Evolutionary conservation across 139 green algal genomes (phyloP).

Genomic region (Tetratostichococcus sp.): DNA sequence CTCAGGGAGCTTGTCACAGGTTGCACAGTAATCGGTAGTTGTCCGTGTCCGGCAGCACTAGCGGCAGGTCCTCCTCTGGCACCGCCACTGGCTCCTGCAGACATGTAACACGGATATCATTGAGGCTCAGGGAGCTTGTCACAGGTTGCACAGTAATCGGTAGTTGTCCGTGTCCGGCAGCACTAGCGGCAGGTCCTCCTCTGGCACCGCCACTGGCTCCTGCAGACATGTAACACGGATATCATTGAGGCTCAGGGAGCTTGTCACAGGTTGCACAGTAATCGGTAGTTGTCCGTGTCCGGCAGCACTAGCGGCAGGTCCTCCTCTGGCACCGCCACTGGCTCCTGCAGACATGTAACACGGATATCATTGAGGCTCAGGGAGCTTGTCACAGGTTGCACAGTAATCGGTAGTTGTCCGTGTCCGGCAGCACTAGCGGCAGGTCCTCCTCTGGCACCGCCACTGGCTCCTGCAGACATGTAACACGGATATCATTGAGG

Average conservation of each 20-base stretch:
- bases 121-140: no score
- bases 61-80: slow-evolving; percentile 75
- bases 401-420: no score
- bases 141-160: slow-evolving; percentile 45
- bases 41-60: slow-evolving; percentile 83
- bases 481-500: no score
- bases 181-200: slow-evolving; percentile 81
- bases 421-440: slow-evolving; percentile 82
- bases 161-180: slow-evolving; percentile 88
- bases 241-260: no score
- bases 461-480: slow-evolving; percentile 38
- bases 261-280: no score
- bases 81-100: slow-evolving; percentile 58
- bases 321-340: slow-evolving; percentile 64
- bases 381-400: no score
- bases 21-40: slow-evolving; percentile 80
- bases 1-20: no score
- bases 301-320: slow-evolving; percentile 88
- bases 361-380: no score
- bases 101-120: neutral
- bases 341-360: slow-evolving; percentile 20
- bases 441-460: slow-evolving; percentile 75
- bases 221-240: slow-evolving; percentile 8
- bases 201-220: slow-evolving; percentile 62
- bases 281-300: slow-evolving; percentile 77